Percentiles rank a stretch among this genome's conserved stretches.
Conservation (phyloP, 2,329 filamentous ascomycete genomes). For the Alternaria angustiovoidea region DNA sequence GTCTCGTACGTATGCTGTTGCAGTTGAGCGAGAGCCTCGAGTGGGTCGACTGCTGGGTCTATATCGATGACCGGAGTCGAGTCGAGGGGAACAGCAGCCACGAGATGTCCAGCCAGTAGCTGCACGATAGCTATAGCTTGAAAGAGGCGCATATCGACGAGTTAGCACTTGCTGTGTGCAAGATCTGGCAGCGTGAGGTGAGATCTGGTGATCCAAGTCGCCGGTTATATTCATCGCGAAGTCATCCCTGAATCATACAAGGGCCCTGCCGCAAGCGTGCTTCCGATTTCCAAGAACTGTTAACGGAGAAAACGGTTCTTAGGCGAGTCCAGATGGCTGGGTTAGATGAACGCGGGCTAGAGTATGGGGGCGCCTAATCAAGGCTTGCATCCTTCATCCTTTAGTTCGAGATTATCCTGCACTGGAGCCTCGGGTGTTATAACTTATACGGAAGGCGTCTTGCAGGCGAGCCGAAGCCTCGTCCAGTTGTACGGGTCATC, state of each 20-base stretch:
- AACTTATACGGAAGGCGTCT: background rate
- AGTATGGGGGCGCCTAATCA: background rate
- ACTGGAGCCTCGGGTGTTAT: background rate
- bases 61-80: slow-evolving; percentile 1
- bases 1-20: slow-evolving; percentile 2
- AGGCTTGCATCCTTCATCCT: background rate
- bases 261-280: background rate
- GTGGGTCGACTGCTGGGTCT: slow-evolving; percentile 2
- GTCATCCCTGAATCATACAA: background rate
- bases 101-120: slow-evolving; percentile 3
- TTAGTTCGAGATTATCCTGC: background rate
- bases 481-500: background rate
- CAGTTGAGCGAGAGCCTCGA: slow-evolving; percentile 9
- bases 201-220: background rate
- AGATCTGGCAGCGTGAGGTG: background rate
- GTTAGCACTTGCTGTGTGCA: background rate
- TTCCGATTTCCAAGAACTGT: background rate
- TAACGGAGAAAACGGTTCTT: background rate
- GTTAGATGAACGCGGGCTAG: background rate
- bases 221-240: background rate
- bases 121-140: slow-evolving; percentile 1
- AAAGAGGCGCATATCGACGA: background rate
- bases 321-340: background rate
- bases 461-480: background rate
- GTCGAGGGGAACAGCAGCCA: slow-evolving; percentile 1